phyloP scores from a whole-genome alignment of 1,139 yeast species.

The Magnusiomyces magnusii region DNA sequence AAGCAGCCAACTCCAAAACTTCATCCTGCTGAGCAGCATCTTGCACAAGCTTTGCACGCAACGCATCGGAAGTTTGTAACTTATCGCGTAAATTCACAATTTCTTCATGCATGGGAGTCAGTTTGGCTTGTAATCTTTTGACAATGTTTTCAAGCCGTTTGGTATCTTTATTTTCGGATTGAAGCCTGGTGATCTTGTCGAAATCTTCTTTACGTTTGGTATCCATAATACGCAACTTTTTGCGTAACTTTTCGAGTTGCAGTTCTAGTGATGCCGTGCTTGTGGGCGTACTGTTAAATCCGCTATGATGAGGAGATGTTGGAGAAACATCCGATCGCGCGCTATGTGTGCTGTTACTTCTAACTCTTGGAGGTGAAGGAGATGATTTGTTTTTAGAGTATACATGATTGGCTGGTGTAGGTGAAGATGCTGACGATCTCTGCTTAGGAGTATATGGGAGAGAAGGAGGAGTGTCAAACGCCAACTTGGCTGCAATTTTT shows the following conservation, averaged over 20 bases:
- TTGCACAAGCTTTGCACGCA: constrained; percentile 34
- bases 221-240: constrained; percentile 29
- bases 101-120: constrained; percentile 34
- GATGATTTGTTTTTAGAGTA: neutral
- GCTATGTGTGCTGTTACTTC: constrained; percentile 5
- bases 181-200: constrained; percentile 22
- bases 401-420: neutral
- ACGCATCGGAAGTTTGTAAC: constrained; percentile 23
- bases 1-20: constrained; percentile 43
- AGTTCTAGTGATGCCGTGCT: constrained; percentile 4
- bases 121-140: constrained; percentile 30
- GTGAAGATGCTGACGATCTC: constrained; percentile 3
- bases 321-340: neutral
- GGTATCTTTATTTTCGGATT: constrained; percentile 27
- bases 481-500: neutral
- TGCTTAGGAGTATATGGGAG: neutral
- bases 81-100: constrained; percentile 27
- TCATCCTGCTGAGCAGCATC: constrained; percentile 36
- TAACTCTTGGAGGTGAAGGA: neutral
- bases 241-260: constrained; percentile 3
- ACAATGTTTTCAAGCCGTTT: constrained; percentile 37
- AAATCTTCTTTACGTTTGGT: constrained; percentile 29
- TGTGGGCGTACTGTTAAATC: neutral
- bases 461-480: neutral
- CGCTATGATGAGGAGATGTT: neutral